These are phyloP conservation scores for Pichia rugopelliculosa DNA, from an alignment of 805 yeast species.

Conservation along the genomic window DNA sequence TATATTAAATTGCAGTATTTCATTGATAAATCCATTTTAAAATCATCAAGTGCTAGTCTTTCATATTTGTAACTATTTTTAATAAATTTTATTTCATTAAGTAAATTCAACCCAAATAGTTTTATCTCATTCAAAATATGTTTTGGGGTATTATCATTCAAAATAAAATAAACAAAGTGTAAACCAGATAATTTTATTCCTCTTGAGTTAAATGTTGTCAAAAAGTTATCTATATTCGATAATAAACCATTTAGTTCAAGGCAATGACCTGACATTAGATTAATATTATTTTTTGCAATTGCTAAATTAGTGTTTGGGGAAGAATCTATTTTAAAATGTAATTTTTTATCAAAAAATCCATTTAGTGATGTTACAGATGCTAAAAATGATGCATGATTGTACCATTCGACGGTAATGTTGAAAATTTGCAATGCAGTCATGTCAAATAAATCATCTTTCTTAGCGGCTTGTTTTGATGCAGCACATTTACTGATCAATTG, in stretches of 20 bases:
- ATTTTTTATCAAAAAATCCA: slow-evolving; percentile 3
- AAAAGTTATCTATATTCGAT: not conserved
- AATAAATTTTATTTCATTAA: not conserved
- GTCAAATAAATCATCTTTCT: not conserved
- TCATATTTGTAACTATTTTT: not conserved
- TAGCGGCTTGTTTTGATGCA: not conserved
- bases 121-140: not conserved
- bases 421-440: slow-evolving; percentile 6
- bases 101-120: slow-evolving; percentile 1
- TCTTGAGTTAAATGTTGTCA: not conserved
- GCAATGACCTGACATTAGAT: slow-evolving; percentile 8
- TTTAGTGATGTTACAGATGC: slow-evolving; percentile 6
- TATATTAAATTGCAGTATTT: slow-evolving; percentile 7
- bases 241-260: not conserved
- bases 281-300: slow-evolving; percentile 2
- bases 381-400: slow-evolving; percentile 5
- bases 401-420: slow-evolving; percentile 9
- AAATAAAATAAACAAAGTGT: slow-evolving; percentile 6
- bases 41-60: slow-evolving; percentile 3
- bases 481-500: slow-evolving; percentile 6
- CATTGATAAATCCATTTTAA: slow-evolving; percentile 9
- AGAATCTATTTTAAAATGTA: not conserved
- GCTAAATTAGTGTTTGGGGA: not conserved
- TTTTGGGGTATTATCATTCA: not conserved
- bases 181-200: slow-evolving; percentile 9